A percentile compares a stretch with the other conserved stretches of the same genome.
These are phyloP conservation scores for Fusarium oligoseptatum DNA, from an alignment of 2,329 filamentous ascomycete genomes.

Conservation along the genomic window DNA sequence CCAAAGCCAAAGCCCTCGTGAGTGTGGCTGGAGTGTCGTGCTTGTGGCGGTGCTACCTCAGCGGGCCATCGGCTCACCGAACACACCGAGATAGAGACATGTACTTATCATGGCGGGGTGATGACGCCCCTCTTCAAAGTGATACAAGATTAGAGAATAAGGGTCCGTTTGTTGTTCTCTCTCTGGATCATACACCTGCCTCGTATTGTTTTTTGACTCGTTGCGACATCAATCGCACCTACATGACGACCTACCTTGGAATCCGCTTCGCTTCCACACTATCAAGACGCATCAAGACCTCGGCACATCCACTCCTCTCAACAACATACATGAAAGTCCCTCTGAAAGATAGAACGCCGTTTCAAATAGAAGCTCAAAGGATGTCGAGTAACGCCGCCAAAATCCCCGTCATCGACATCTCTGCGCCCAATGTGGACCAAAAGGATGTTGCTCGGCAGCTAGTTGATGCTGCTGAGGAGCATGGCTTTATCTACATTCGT, in stretches of 20 bases:
- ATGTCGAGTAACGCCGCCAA: constrained; percentile 51
- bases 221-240: neutral
- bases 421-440: constrained; percentile 60
- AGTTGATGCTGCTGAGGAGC: constrained; percentile 82
- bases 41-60: constrained; percentile 24
- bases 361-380: neutral
- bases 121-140: constrained; percentile 18
- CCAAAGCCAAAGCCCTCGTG: constrained; percentile 23
- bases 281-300: neutral
- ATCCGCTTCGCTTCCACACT: neutral
- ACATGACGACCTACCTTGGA: neutral
- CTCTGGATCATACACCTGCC: neutral
- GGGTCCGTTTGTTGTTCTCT: neutral
- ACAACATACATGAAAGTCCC: constrained; percentile 13
- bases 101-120: constrained; percentile 27
- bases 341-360: constrained; percentile 6
- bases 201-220: neutral
- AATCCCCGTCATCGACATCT: constrained; percentile 88
- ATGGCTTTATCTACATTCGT: constrained; percentile 92
- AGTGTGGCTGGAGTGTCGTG: constrained; percentile 22
- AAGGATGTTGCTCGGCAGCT: constrained; percentile 74
- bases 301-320: neutral
- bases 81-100: constrained; percentile 5
- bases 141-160: neutral
- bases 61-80: neutral